Evolutionary conservation across 2,329 filamentous ascomycete species (phyloP).

Genomic region (Helotiales sp.): DNA sequence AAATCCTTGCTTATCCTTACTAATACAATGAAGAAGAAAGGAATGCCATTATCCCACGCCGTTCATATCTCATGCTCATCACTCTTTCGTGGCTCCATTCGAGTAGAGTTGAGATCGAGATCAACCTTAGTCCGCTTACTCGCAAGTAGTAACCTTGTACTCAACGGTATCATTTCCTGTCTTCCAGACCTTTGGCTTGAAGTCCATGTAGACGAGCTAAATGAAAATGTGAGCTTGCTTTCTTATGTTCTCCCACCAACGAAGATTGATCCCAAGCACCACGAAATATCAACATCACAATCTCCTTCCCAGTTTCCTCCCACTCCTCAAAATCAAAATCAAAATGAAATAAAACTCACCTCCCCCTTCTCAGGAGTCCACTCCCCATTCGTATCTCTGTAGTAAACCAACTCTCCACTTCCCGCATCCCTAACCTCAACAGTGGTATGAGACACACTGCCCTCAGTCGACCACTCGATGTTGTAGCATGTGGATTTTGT

Average conservation of each 20-base stretch:
- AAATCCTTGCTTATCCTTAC: no score
- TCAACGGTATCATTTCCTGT: slow-evolving; percentile 46
- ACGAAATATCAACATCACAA: background rate
- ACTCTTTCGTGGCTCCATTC: no score
- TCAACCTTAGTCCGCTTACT: slow-evolving; percentile 25
- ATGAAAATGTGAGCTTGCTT: no score
- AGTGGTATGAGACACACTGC: slow-evolving; percentile 41
- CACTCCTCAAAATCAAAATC: background rate
- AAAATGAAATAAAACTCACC: slow-evolving; percentile 24
- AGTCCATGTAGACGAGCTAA: slow-evolving; percentile 43
- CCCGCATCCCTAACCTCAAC: slow-evolving; percentile 41
- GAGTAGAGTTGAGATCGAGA: no score
- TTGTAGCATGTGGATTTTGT: slow-evolving; percentile 41
- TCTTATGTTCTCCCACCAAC: no score
- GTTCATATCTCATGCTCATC: background rate
- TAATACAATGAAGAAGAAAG: no score
- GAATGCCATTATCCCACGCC: no score
- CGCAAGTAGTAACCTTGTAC: slow-evolving; percentile 42
- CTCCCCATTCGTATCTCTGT: slow-evolving; percentile 46
- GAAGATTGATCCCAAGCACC: no score
- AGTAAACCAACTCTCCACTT: slow-evolving; percentile 43
- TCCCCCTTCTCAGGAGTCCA: slow-evolving; percentile 47
- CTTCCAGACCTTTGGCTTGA: slow-evolving; percentile 46
- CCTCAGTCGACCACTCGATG: slow-evolving; percentile 43
- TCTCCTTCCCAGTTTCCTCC: background rate